Conservation (phyloP, 192 early-diverging fungal species). For the Backusella psychrophila region DNA sequence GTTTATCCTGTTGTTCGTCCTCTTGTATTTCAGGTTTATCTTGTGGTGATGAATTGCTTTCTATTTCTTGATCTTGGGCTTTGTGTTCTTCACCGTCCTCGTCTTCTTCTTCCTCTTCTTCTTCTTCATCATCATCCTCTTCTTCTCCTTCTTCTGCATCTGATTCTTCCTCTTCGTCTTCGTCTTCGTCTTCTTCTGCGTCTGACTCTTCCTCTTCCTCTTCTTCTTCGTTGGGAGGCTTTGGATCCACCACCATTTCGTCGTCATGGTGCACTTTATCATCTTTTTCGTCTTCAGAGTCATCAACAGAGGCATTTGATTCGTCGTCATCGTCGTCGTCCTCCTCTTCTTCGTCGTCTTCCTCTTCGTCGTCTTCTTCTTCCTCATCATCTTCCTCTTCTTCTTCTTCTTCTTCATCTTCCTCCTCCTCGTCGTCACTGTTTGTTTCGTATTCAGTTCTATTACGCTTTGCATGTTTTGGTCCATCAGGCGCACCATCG, state of each 20-base stretch:
- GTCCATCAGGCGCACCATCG: background rate
- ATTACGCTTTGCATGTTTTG: slow-evolving; percentile 10
- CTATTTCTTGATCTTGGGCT: background rate
- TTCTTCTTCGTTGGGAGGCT: slow-evolving; percentile 29
- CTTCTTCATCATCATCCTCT: background rate
- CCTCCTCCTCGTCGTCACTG: slow-evolving; percentile 13
- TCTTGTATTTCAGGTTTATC: slow-evolving; percentile 8
- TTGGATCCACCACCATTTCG: background rate
- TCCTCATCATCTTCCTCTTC: slow-evolving; percentile 17
- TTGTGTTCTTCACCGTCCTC: background rate
- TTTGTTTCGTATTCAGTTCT: slow-evolving; percentile 22
- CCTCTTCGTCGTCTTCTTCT: slow-evolving; percentile 17
- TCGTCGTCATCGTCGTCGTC: background rate
- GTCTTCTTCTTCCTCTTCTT: slow-evolving; percentile 23
- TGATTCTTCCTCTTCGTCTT: slow-evolving; percentile 2
- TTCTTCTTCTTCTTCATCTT: background rate
- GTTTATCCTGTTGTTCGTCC: slow-evolving; percentile 14
- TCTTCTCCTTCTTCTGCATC: slow-evolving; percentile 29
- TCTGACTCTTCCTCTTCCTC: slow-evolving; percentile 34
- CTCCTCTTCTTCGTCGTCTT: background rate
- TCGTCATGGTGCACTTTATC: background rate
- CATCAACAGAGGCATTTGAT: background rate
- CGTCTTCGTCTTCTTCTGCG: slow-evolving; percentile 8
- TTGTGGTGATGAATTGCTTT: background rate
- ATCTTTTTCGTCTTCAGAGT: slow-evolving; percentile 1